These are phyloP conservation scores for Tarenaya hassleriana DNA, from an alignment of 345 rosid species.

Conservation along the genomic window DNA sequence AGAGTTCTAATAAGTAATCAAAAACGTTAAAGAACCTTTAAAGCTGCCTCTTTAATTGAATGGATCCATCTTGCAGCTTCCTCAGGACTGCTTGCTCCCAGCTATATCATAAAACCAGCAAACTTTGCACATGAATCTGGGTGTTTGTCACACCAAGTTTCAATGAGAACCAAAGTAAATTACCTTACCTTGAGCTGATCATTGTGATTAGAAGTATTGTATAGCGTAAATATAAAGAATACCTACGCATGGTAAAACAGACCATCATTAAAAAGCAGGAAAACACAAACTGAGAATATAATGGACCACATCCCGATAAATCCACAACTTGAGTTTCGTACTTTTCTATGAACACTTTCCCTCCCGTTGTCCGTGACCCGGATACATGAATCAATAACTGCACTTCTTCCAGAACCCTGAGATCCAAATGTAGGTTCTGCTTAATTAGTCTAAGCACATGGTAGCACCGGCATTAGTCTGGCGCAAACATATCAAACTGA, in stretches of 20 bases:
- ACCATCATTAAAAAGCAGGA: conserved; percentile 14
- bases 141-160: conserved; percentile 10
- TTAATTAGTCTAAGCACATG: background rate
- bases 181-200: conserved; percentile 90
- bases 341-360: conserved; percentile 88
- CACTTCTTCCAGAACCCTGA: conserved; percentile 77
- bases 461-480: too few relatives aligned
- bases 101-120: conserved; percentile 37
- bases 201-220: conserved; percentile 74
- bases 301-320: conserved; percentile 2
- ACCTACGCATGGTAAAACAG: conserved; percentile 46
- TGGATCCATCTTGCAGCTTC: conserved; percentile 97
- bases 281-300: conserved; percentile 2
- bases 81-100: conserved; percentile 93
- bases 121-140: conserved; percentile 24
- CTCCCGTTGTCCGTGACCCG: conserved; percentile 92
- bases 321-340: conserved; percentile 26
- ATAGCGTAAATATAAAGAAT: conserved; percentile 78
- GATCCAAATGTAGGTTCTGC: conserved; percentile 7
- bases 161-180: conserved; percentile 7
- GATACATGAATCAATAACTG: conserved; percentile 73
- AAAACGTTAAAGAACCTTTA: conserved; percentile 46
- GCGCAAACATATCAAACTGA: too few relatives aligned
- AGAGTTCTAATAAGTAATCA: conserved; percentile 7
- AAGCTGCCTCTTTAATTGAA: conserved; percentile 67